Evolutionary conservation across 2,329 filamentous ascomycete genomes (phyloP).

Genomic region (Alternaria consortialis): DNA sequence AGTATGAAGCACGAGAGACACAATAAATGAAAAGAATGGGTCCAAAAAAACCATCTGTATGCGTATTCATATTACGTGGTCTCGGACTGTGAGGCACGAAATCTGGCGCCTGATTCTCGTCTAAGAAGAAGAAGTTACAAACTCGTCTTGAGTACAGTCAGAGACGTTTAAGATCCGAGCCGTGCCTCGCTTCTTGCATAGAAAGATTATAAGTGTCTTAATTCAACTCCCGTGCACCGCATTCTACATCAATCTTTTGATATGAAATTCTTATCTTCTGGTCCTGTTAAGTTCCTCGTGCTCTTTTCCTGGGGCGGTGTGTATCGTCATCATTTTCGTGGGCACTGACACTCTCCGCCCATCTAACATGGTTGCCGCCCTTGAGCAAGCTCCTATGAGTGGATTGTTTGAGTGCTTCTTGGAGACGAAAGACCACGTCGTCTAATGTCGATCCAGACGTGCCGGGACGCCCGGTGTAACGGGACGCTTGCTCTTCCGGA

Average conservation of each 20-base stretch:
- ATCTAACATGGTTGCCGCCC: not conserved
- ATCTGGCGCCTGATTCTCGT: conserved; percentile 1
- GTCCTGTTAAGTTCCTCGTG: not conserved
- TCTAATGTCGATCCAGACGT: no score
- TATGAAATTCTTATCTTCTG: not conserved
- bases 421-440: not conserved
- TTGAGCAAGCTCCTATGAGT: not conserved
- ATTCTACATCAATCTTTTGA: not conserved
- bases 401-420: not conserved
- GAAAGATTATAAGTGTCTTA: not conserved
- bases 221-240: not conserved
- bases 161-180: not conserved
- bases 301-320: not conserved
- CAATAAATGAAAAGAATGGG: conserved; percentile 4
- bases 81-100: not conserved
- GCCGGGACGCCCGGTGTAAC: no score
- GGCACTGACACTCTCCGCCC: not conserved
- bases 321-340: not conserved
- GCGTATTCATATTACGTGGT: not conserved
- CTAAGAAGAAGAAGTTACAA: not conserved
- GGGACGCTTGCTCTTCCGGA: no score
- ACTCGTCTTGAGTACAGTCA: not conserved
- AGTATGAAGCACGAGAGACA: not conserved
- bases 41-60: conserved; percentile 2
- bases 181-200: not conserved